These are phyloP conservation scores for Yarrowia galli DNA, from an alignment of 1,139 yeast genomes.

Conservation along the genomic window DNA sequence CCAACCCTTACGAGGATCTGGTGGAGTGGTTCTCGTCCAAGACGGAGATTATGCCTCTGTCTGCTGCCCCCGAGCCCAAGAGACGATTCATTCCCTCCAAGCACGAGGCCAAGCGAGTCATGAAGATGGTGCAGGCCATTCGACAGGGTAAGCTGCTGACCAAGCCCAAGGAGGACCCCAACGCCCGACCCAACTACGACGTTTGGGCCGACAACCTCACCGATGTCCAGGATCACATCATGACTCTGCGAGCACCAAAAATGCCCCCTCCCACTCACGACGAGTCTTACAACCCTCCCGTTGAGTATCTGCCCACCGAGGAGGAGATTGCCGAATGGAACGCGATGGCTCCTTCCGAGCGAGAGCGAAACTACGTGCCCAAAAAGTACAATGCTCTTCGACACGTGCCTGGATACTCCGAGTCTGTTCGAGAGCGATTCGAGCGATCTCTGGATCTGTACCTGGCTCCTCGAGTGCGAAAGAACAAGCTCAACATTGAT, in stretches of 20 bases:
- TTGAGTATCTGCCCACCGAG: conserved; percentile 80
- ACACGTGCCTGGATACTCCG: conserved; percentile 92
- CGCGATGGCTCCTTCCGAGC: conserved; percentile 73
- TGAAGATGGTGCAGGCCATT: conserved; percentile 95
- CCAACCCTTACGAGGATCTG: conserved; percentile 91
- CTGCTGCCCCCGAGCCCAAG: conserved; percentile 96
- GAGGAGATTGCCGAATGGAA: conserved; percentile 82
- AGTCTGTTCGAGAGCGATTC: conserved; percentile 84
- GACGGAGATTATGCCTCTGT: conserved; percentile 87
- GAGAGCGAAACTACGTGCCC: conserved; percentile 82
- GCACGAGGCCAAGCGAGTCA: conserved; percentile 93
- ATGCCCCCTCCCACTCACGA: conserved; percentile 95
- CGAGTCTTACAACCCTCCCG: conserved; percentile 97
- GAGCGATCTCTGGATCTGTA: conserved; percentile 94
- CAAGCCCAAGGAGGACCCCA: conserved; percentile 60
- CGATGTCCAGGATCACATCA: conserved; percentile 72
- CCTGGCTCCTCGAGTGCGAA: conserved; percentile 95
- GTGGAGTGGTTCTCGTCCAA: conserved; percentile 94
- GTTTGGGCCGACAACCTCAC: conserved; percentile 77
- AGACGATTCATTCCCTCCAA: conserved; percentile 95
- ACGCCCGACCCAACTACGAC: conserved; percentile 63
- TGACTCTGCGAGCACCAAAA: conserved; percentile 95
- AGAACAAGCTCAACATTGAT: conserved; percentile 88
- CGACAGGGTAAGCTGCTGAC: conserved; percentile 94
- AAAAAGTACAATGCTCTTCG: conserved; percentile 82